A percentile compares a stretch with the other conserved stretches of the same genome.
These are phyloP conservation scores for Crotalaria pallida DNA, from an alignment of 306 rosid species.

Conservation along the genomic window DNA sequence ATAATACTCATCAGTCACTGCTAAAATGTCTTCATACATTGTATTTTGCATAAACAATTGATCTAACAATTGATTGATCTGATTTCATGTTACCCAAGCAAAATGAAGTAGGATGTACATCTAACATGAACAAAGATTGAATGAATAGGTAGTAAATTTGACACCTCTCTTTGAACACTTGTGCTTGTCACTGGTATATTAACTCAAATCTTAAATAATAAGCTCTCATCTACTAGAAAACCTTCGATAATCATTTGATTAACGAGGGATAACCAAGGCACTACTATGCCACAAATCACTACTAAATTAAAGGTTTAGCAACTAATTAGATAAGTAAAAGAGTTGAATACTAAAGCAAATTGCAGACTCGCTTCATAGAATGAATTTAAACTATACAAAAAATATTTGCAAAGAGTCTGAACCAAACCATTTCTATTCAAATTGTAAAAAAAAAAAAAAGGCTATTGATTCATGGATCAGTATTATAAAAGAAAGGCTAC, in stretches of 20 bases:
- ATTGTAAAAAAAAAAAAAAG: constrained; percentile 23
- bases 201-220: background rate
- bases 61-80: too few relatives aligned
- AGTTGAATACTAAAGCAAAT: background rate
- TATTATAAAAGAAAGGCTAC: too few relatives aligned
- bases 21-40: too few relatives aligned
- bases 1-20: too few relatives aligned
- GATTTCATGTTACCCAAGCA: background rate
- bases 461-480: constrained; percentile 42
- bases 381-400: constrained; percentile 12
- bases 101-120: background rate
- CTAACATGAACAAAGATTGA: background rate
- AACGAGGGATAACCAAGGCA: background rate
- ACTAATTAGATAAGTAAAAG: background rate
- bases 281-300: background rate
- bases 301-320: background rate
- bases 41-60: background rate
- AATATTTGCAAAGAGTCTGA: constrained; percentile 21
- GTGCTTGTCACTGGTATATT: background rate
- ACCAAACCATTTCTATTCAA: constrained; percentile 31
- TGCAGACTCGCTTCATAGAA: background rate
- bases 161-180: background rate
- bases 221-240: background rate
- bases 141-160: background rate
- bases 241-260: background rate